phyloP scores from a whole-genome alignment of 2,329 filamentous ascomycete species.

The Talaromyces sp. region DNA sequence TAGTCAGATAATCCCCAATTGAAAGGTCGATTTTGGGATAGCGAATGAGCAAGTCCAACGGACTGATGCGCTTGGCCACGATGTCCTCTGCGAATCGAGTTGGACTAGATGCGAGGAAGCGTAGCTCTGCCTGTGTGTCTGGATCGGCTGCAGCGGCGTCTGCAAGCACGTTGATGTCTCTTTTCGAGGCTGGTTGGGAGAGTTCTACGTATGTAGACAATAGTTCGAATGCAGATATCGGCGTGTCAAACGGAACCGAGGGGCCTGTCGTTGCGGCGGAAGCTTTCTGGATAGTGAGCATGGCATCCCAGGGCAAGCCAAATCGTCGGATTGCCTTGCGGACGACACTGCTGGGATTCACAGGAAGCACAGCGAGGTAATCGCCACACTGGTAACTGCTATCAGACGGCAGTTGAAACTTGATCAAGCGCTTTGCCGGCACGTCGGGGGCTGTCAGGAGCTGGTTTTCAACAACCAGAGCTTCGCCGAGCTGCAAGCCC shows the following conservation, averaged over 20 bases:
- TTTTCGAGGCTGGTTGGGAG: slow-evolving; percentile 65
- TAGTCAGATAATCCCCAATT: slow-evolving; percentile 61
- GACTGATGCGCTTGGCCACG: slow-evolving; percentile 48
- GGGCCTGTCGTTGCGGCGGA: slow-evolving; percentile 37
- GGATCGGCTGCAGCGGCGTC: slow-evolving; percentile 47
- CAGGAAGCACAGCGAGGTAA: slow-evolving; percentile 67
- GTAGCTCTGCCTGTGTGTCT: slow-evolving; percentile 38
- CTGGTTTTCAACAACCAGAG: slow-evolving; percentile 51
- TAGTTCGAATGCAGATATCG: slow-evolving; percentile 58
- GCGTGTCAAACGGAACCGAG: slow-evolving; percentile 48
- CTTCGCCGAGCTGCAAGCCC: slow-evolving; percentile 60
- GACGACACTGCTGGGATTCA: slow-evolving; percentile 61
- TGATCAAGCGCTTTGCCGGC: slow-evolving; percentile 59
- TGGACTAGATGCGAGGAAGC: slow-evolving; percentile 23
- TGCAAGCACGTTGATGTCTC: slow-evolving; percentile 45
- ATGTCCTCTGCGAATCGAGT: slow-evolving; percentile 44
- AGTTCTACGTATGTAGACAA: slow-evolving; percentile 69
- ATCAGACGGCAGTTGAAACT: slow-evolving; percentile 61
- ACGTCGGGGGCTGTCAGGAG: slow-evolving; percentile 48
- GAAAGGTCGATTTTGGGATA: slow-evolving; percentile 57
- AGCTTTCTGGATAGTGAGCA: slow-evolving; percentile 55
- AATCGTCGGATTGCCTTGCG: slow-evolving; percentile 60
- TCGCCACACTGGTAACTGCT: slow-evolving; percentile 67
- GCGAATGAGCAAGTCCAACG: slow-evolving; percentile 63
- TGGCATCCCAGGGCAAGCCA: slow-evolving; percentile 62